These are phyloP conservation scores for Closterium sp. DNA, from an alignment of 139 green algal genomes.

Conservation along the genomic window DNA sequence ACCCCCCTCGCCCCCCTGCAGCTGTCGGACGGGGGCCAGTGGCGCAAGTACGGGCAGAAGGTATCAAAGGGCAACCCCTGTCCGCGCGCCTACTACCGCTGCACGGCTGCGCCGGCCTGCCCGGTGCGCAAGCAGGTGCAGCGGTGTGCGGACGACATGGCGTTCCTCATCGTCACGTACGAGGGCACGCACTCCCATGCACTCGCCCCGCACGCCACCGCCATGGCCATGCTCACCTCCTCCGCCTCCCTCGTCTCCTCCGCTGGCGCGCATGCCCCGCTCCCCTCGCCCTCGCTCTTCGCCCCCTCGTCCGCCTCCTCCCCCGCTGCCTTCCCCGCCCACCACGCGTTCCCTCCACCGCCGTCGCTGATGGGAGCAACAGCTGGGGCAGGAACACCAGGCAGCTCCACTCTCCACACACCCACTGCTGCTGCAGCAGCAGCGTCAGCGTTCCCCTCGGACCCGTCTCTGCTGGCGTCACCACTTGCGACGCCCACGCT, in stretches of 20 bases:
- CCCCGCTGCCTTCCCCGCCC: background rate
- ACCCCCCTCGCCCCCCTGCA: background rate
- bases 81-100: conserved; percentile 58
- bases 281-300: background rate
- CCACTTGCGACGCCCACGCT: background rate
- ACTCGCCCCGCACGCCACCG: conserved; percentile 7
- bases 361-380: background rate
- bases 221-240: conserved; percentile 30
- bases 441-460: background rate
- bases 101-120: conserved; percentile 43
- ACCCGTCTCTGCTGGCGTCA: background rate
- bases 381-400: background rate
- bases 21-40: conserved; percentile 52
- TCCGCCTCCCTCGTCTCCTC: background rate
- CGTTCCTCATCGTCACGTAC: conserved; percentile 43
- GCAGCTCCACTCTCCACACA: background rate
- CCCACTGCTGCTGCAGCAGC: background rate
- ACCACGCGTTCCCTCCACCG: background rate
- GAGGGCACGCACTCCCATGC: conserved; percentile 53
- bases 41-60: conserved; percentile 63
- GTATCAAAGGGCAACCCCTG: conserved; percentile 53
- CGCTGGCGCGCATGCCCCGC: background rate
- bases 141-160: conserved; percentile 20
- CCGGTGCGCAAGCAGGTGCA: conserved; percentile 54
- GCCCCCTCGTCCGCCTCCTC: background rate